Conservation (phyloP, 2,329 filamentous ascomycete species). For the Hymenoscyphus infarciens region DNA sequence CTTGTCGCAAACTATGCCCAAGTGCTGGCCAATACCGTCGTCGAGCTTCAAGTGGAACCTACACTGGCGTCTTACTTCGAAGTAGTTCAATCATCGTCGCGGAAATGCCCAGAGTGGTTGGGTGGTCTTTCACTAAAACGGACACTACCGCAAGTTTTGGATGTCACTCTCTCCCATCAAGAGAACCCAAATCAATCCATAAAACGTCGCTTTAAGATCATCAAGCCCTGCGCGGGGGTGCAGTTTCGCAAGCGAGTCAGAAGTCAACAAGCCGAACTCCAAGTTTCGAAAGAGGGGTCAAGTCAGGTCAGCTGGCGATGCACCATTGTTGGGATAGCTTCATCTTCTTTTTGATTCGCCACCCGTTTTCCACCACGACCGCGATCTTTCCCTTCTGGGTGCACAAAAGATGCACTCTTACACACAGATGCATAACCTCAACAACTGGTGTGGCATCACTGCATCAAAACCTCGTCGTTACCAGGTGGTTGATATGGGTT, state of each 20-base stretch:
- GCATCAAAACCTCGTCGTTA: not conserved
- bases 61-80: not conserved
- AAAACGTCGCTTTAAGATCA: not conserved
- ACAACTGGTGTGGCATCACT: not conserved
- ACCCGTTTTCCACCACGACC: not conserved
- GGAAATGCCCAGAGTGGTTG: conserved; percentile 1
- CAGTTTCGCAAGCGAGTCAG: conserved; percentile 4
- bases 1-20: not conserved
- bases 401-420: conserved; percentile 3
- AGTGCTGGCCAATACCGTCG: not conserved
- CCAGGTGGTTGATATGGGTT: conserved; percentile 2
- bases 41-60: conserved; percentile 1
- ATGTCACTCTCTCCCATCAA: not conserved
- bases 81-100: not conserved
- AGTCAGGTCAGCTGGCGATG: conserved; percentile 17
- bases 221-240: not conserved
- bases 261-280: conserved; percentile 7
- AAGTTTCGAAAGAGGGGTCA: conserved; percentile 7
- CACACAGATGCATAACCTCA: not conserved
- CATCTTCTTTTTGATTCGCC: conserved; percentile 16
- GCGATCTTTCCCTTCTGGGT: not conserved
- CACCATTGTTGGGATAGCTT: conserved; percentile 18
- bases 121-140: not conserved
- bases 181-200: not conserved
- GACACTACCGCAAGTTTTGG: not conserved